phyloP scores from a whole-genome alignment of 2,329 filamentous ascomycete genomes.

The Hypoxylon sp. region DNA sequence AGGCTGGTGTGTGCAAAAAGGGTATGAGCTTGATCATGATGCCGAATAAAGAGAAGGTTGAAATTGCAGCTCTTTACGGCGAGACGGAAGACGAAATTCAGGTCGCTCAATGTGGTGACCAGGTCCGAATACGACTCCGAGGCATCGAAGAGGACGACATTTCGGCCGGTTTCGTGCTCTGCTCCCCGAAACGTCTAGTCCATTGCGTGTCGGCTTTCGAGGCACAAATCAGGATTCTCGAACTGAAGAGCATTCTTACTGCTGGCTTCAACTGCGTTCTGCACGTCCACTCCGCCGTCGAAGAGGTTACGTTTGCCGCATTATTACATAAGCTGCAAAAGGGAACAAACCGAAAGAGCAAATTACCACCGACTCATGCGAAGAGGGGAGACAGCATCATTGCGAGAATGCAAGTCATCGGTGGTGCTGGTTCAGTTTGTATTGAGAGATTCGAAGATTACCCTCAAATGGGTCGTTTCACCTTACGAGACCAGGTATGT shows the following conservation, averaged over 20 bases:
- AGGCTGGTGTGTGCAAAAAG: slow-evolving; percentile 95
- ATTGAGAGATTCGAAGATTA: slow-evolving; percentile 97
- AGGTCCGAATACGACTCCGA: slow-evolving; percentile 91
- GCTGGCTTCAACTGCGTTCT: slow-evolving; percentile 98
- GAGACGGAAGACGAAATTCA: slow-evolving; percentile 94
- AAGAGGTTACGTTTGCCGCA: slow-evolving; percentile 92
- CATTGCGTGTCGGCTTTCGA: slow-evolving; percentile 93
- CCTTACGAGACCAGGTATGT: slow-evolving; percentile 85
- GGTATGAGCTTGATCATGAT: slow-evolving; percentile 89
- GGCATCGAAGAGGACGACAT: slow-evolving; percentile 99
- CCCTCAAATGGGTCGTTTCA: slow-evolving; percentile 92
- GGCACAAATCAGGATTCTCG: slow-evolving; percentile 95
- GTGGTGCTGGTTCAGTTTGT: slow-evolving; percentile 88
- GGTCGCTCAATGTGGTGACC: slow-evolving; percentile 90
- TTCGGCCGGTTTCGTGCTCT: slow-evolving; percentile 93
- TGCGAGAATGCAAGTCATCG: slow-evolving; percentile 88
- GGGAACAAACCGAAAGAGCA: slow-evolving; percentile 93
- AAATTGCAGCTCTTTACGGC: slow-evolving; percentile 88
- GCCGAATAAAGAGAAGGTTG: slow-evolving; percentile 88
- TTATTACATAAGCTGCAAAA: slow-evolving; percentile 96
- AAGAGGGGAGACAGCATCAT: slow-evolving; percentile 88
- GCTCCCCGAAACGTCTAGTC: slow-evolving; percentile 92
- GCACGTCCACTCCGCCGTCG: slow-evolving; percentile 96
- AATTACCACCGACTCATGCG: slow-evolving; percentile 91
- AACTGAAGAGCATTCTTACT: slow-evolving; percentile 92